Evolutionary conservation across 2,329 filamentous ascomycete genomes (phyloP).

Genomic region (Aspergillus sojae): DNA sequence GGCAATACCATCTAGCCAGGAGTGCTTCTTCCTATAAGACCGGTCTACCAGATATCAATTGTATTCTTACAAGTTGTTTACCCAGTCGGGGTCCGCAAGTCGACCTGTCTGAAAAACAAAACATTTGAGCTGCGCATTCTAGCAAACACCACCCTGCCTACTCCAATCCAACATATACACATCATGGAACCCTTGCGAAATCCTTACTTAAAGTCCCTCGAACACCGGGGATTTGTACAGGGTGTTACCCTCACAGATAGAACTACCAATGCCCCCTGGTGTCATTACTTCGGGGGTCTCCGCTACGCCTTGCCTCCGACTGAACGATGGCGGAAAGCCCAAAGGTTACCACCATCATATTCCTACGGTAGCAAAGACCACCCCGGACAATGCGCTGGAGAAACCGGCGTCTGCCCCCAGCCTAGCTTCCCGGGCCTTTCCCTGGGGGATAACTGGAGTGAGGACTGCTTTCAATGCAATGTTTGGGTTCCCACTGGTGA

Average conservation of each 20-base stretch:
- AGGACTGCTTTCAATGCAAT: constrained; percentile 61
- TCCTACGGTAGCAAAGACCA: constrained; percentile 53
- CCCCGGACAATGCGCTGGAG: constrained; percentile 50
- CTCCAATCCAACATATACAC: background rate
- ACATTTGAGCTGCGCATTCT: background rate
- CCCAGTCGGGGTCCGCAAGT: background rate
- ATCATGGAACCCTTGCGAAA: constrained; percentile 30
- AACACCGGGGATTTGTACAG: constrained; percentile 51
- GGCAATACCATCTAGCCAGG: background rate
- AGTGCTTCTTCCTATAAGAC: background rate
- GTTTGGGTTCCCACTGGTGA: constrained; percentile 56
- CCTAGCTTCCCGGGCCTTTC: constrained; percentile 37
- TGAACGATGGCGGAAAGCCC: constrained; percentile 54
- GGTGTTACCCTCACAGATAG: constrained; percentile 49
- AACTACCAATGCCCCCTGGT: constrained; percentile 36
- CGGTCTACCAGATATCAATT: background rate
- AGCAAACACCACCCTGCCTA: background rate
- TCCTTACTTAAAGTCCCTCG: constrained; percentile 29
- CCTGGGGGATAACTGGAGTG: constrained; percentile 42
- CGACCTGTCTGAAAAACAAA: background rate
- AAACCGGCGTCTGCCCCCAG: constrained; percentile 54
- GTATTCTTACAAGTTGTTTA: background rate
- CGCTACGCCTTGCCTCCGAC: constrained; percentile 58
- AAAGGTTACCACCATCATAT: constrained; percentile 50
- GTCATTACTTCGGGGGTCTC: constrained; percentile 58